Base-by-base conservation (phyloP, 257 asterid genomes). In the Eucommia ulmoides region DNA sequence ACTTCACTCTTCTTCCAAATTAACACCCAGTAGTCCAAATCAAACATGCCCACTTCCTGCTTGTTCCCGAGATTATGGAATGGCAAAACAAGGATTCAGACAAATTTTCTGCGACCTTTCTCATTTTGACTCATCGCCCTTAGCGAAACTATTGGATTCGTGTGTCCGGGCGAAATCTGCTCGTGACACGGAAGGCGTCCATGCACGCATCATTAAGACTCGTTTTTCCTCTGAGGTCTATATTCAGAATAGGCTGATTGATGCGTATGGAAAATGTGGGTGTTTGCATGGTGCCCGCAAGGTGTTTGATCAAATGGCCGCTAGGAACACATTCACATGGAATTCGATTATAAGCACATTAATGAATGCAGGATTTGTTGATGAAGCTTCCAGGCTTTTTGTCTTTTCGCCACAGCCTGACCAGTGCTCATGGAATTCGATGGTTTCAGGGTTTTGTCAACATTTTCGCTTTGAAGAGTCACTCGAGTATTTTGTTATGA, bases 251-350 rank as follows among this genome's bases (percentile, higher is more conserved):
- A 29, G 38, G 38, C 38, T 29, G 8, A 29, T 29, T 12, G 38
- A 29, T 29, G 67, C 52, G 1, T 62, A 62, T 20, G 59, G 67
- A 29, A 62, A 62, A 53, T 33, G 54, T 48, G 62, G 57, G 22
- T 52, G 21, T 14, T 48, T 62, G 8, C 56, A 41, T 22, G 16
- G 49, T 41, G 67, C 67, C 2, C 57, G 54, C 16, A 22, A 38
- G 23, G 55, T 62, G 41, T 29, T 29, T 12, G 38, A 29, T 29
- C 6, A 29, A 29, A 29, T 29, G 38, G 38, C 12, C 38, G 8
- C 6, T 6, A 29, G 12, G 12, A 29, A 29, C 12, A 29, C 38
- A 29, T 29, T 5, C 12, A 29, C 38, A 5, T 29, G 38, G 38
- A 29, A 29, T 12, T 29, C 38, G 12, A 6, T 29, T 12, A 6